These are phyloP conservation scores for Mortierella sp. DNA, from an alignment of 371 early-diverging fungal species.

Conservation along the genomic window DNA sequence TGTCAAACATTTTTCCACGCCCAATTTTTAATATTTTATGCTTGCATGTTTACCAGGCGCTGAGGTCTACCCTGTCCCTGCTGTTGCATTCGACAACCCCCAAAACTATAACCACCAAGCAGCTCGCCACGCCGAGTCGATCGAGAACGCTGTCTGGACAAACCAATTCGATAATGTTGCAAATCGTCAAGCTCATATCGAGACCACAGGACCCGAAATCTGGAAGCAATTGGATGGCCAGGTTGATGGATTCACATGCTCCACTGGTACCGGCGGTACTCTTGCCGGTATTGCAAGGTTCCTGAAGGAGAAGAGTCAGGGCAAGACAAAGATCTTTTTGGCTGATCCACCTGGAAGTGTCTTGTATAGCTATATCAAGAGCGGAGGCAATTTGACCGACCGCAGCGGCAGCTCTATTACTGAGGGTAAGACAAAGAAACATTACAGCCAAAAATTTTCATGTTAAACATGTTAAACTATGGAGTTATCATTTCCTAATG, in stretches of 20 bases:
- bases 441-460: neutral
- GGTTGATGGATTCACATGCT: constrained; percentile 90
- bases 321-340: constrained; percentile 79
- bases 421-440: constrained; percentile 62
- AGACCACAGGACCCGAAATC: constrained; percentile 97
- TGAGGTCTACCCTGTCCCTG: constrained; percentile 90
- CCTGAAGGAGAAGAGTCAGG: constrained; percentile 79
- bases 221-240: constrained; percentile 85
- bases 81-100: constrained; percentile 92
- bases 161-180: constrained; percentile 92
- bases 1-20: neutral
- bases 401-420: constrained; percentile 86
- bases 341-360: constrained; percentile 97
- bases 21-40: neutral
- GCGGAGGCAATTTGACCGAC: constrained; percentile 75
- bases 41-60: constrained; percentile 64
- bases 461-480: neutral
- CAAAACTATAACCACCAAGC: constrained; percentile 97
- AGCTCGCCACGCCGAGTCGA: constrained; percentile 80
- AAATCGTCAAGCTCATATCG: constrained; percentile 92
- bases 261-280: constrained; percentile 96
- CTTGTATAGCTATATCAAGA: constrained; percentile 82
- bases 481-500: neutral
- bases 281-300: constrained; percentile 88
- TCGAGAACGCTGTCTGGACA: constrained; percentile 95